Percentiles rank a stretch among this genome's conserved stretches.
Evolutionary conservation across 306 rosid genomes (phyloP).

Genomic region (Cicer judaicum): DNA sequence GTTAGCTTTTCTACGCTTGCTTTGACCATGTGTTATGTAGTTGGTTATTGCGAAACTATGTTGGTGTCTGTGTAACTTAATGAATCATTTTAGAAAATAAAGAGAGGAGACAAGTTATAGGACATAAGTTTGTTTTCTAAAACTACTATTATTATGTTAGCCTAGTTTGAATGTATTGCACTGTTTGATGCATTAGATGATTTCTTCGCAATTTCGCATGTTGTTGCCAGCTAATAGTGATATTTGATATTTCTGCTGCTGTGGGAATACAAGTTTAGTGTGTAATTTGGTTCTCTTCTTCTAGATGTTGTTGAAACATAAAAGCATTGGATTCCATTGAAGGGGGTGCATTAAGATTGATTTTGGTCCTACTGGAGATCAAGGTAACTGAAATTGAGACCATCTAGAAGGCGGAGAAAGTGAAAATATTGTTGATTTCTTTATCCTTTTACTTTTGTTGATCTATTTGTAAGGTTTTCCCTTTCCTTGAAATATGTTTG

Average conservation of each 20-base stretch:
- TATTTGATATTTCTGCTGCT: not conserved
- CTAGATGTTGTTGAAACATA: too few species aligned
- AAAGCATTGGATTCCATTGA: too few species aligned
- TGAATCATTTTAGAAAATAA: slow-evolving; percentile 7
- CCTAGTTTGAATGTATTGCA: slow-evolving; percentile 9
- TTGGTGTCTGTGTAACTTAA: slow-evolving; percentile 23
- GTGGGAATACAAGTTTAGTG: not conserved
- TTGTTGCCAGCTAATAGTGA: not conserved
- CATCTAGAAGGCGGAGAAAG: not conserved
- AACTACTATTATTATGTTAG: not conserved
- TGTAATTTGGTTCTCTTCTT: not conserved
- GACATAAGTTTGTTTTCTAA: not conserved
- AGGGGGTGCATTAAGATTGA: too few species aligned
- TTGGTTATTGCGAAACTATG: slow-evolving; percentile 22
- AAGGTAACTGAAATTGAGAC: too few species aligned
- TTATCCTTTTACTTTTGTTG: not conserved
- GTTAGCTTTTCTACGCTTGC: slow-evolving; percentile 9
- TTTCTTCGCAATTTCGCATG: not conserved
- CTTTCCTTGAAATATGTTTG: not conserved
- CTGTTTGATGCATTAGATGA: not conserved
- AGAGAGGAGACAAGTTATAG: not conserved
- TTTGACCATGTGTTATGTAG: slow-evolving; percentile 11
- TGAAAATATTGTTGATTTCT: not conserved
- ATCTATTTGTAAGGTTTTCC: not conserved
- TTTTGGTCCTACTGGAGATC: too few species aligned